Evolutionary conservation across 805 yeast species (phyloP), one percentile per base, ranked within the genome.

Genomic region (Monosporozyma servazzii): DNA sequence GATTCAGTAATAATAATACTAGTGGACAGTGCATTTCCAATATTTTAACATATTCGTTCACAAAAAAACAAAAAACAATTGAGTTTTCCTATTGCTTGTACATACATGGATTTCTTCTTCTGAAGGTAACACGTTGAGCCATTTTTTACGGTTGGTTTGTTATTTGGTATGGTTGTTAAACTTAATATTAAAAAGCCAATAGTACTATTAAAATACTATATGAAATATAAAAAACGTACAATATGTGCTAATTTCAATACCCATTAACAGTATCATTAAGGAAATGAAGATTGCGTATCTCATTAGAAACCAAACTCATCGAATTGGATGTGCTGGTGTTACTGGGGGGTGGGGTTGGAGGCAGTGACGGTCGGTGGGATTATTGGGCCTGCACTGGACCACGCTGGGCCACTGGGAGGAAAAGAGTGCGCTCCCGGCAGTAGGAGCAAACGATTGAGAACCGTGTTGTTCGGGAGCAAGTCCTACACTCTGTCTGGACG

Each of bases 71-170:
- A 17, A 13, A n/a, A n/a, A n/a, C n/a, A 21, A n/a, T 41, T 18
- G 37, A 31, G 4, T 31, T 31, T 15, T 7, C 21, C 21, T 4
- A 21, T 18, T 11, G 5, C 9, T 45, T 33, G 39, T 58, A 87
- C 93, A 80, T 87, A 89, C 93, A 90, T 80, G 97, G 96, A 78
- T 89, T 90, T 84, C 96, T 88, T 84, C 95, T 88, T 86, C 97
- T 88, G 87, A 82, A 90, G 68, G 97, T 89, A 78, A 90, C 95
- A 85, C 99, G 91, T 81, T 89, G 96, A 76, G 96, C 99, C 99
- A 93, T 93, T 79, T 25, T 43, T 45, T 45, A 45, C 44, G 29
- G 44, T 41, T 41, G 44, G 44, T 71, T 80, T 72, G 61, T 52
- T 49, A 36, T 45, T 49, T 48, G 50, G 45, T 17, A 50, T 45